A percentile compares a stretch with the other conserved stretches of the same genome.
These are phyloP conservation scores for Lolium multiflorum DNA, from an alignment of 176 grass and related monocot species.

Conservation along the genomic window DNA sequence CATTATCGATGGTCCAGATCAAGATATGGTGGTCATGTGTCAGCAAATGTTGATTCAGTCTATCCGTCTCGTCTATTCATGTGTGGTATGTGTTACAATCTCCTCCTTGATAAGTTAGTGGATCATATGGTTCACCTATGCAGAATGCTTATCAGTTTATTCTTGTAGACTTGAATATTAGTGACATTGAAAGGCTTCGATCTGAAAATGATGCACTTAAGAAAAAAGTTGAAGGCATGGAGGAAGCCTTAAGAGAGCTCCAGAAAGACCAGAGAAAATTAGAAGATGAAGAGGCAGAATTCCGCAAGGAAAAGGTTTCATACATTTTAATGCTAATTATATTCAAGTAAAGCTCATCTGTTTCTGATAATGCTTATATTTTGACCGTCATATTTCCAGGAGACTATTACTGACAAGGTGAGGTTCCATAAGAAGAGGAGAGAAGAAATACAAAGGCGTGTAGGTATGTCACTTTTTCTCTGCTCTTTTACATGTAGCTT, in stretches of 20 bases:
- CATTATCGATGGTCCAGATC: slow-evolving; percentile 89
- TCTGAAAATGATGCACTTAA: slow-evolving; percentile 54
- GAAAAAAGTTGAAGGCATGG: slow-evolving; percentile 49
- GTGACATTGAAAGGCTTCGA: slow-evolving; percentile 61
- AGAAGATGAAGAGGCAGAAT: slow-evolving; percentile 83
- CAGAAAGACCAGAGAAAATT: slow-evolving; percentile 63
- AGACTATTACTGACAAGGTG: slow-evolving; percentile 67
- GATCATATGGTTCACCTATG: slow-evolving; percentile 19
- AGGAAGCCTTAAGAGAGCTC: slow-evolving; percentile 53
- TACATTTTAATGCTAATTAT: slow-evolving; percentile 29
- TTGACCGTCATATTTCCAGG: slow-evolving; percentile 52
- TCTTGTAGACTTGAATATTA: slow-evolving; percentile 71
- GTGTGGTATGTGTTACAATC: slow-evolving; percentile 58
- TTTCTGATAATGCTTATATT: slow-evolving; percentile 23
- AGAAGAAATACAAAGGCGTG: slow-evolving; percentile 61
- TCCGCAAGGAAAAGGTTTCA: slow-evolving; percentile 71
- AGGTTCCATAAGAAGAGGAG: slow-evolving; percentile 61
- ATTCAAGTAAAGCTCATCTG: slow-evolving; percentile 1
- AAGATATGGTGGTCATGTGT: slow-evolving; percentile 70
- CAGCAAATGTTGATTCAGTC: slow-evolving; percentile 66
- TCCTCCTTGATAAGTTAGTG: slow-evolving; percentile 7
- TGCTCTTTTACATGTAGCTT: slow-evolving; percentile 36
- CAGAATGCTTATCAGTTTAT: slow-evolving; percentile 38
- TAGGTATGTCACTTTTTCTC: slow-evolving; percentile 52
- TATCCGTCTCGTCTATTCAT: slow-evolving; percentile 67